phyloP scores from a whole-genome alignment of 2,329 filamentous ascomycete species.

The Penicillium glabrum region DNA sequence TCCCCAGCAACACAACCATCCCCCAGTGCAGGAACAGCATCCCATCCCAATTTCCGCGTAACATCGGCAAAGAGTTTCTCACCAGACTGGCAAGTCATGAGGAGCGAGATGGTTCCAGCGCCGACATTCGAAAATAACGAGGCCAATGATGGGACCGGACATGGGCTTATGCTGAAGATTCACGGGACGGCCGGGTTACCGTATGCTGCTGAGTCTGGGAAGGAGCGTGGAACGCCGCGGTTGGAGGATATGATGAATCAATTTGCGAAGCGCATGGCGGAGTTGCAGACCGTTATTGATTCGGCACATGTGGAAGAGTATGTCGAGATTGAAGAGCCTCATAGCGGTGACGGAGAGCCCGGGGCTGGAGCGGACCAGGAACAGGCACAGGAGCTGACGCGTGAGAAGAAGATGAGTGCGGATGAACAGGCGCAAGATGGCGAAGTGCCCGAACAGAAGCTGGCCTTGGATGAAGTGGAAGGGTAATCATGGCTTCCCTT shows the following conservation, averaged over 20 bases:
- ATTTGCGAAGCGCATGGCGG: constrained; percentile 45
- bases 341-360: background rate
- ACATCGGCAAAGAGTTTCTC: constrained; percentile 70
- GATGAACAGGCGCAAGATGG: background rate
- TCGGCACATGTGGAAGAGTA: constrained; percentile 2
- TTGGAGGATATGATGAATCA: constrained; percentile 49
- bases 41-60: constrained; percentile 49
- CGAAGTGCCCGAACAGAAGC: background rate
- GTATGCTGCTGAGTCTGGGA: constrained; percentile 19
- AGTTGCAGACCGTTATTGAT: constrained; percentile 45
- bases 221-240: constrained; percentile 28
- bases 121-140: constrained; percentile 63
- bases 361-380: background rate
- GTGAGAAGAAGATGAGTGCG: background rate
- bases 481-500: background rate
- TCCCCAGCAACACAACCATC: constrained; percentile 17
- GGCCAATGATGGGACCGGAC: constrained; percentile 50
- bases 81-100: constrained; percentile 68
- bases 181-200: constrained; percentile 40
- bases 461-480: background rate
- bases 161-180: constrained; percentile 47
- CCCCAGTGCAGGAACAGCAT: constrained; percentile 4
- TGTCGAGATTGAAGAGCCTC: background rate
- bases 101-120: constrained; percentile 55
- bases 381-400: background rate